Evolutionary conservation across 768 basidiomycete species (phyloP).

Genomic region (Ramaria rubella): DNA sequence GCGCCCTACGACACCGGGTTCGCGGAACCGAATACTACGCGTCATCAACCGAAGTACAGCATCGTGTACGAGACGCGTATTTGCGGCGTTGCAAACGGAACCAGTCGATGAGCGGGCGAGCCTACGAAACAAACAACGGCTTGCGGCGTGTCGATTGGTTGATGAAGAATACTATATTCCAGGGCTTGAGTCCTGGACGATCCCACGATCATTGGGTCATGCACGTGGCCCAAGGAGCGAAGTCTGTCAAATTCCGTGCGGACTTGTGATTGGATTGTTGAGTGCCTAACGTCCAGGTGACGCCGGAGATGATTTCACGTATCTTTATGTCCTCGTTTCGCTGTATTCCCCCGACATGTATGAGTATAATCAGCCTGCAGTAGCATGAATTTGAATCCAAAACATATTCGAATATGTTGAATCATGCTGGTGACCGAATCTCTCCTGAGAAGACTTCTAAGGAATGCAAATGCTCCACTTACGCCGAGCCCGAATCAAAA

Average conservation of each 20-base stretch:
- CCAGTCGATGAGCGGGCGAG: slow-evolving; percentile 2
- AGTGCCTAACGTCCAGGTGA: background rate
- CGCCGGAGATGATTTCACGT: background rate
- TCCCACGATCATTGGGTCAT: slow-evolving; percentile 2
- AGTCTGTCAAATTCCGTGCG: slow-evolving; percentile 9
- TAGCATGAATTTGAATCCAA: no score
- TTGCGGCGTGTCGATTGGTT: slow-evolving; percentile 13
- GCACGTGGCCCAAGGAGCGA: slow-evolving; percentile 10
- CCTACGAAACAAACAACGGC: slow-evolving; percentile 7
- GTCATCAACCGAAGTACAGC: background rate
- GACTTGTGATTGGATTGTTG: background rate
- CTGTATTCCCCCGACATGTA: no score
- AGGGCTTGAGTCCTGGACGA: slow-evolving; percentile 4
- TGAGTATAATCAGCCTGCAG: no score
- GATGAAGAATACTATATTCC: slow-evolving; percentile 11
- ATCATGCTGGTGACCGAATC: no score
- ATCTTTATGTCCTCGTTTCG: no score
- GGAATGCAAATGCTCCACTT: no score
- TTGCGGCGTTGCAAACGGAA: slow-evolving; percentile 10
- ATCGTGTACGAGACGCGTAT: slow-evolving; percentile 6
- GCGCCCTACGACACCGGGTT: slow-evolving; percentile 3
- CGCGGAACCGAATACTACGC: slow-evolving; percentile 3
- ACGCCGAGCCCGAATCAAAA: no score
- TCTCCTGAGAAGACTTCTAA: no score
- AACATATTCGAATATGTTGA: no score